Base-by-base conservation (phyloP, 805 yeast genomes). In the Yarrowia divulgata region DNA sequence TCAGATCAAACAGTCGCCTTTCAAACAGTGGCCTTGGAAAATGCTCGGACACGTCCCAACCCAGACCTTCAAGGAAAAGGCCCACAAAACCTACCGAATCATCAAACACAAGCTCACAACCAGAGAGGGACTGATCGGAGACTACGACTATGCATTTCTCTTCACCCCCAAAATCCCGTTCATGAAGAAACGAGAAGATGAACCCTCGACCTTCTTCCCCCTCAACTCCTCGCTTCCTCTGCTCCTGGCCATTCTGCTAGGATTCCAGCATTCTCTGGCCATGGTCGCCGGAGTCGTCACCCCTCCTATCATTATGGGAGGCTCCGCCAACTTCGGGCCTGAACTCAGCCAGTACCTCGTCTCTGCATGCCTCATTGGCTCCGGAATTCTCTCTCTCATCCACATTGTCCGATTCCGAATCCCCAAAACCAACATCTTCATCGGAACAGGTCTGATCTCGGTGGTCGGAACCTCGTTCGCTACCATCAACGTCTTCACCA, bases 231-330 rank as follows among this genome's bases (percentile, higher is more conserved):
- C 88, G 1, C 88, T 93, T 87, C 98, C 98, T 0, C 73, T 92
- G 16, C 73, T 90, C 8, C 81, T 93, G 69, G 97, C 96, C 1
- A 77, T 90, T 69, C 70, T 93, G 12, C 83, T 93, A 35, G 97
- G 98, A 19, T 83, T 93, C 72, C 97, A 93, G 80, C 98, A 93
- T 77, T 81, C 97, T 1, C 78, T 93, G 72, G 87, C 97, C 37
- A 93, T 93, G 97, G 80, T 93, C 79, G 97, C 97, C n/a, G 97
- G 97, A 75, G 85, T 93, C 66, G 89, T 90, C 49, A 82, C 95
- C 8, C 97, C 97, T 10, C 94, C 97, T 2, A 79, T 93, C 68
- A 81, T 93, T 72, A 90, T 91, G 62, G 81, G 93, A 0, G 73
- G 82, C 10, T 77, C 85, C 29, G 94, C 94, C 10, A 83, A 90